Conservation (phyloP, 2,329 filamentous ascomycete genomes). For the Colletotrichum caudatum region DNA sequence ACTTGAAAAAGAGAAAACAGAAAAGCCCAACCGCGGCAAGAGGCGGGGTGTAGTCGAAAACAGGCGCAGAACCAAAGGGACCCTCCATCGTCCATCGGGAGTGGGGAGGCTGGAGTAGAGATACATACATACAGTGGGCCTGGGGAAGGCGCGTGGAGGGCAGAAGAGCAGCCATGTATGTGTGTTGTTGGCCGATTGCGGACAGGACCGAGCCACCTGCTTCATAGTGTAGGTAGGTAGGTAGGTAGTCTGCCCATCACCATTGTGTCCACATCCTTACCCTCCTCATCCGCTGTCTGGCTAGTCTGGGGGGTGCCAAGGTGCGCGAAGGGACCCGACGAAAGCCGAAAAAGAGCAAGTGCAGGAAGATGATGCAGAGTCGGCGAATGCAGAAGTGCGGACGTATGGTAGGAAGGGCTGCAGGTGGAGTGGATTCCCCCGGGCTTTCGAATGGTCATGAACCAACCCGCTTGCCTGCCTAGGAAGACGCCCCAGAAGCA, state of each 20-base stretch:
- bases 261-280: slow-evolving; percentile 11
- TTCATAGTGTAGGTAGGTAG: neutral
- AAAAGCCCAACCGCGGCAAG: neutral
- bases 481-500: slow-evolving; percentile 13
- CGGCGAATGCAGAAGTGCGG: slow-evolving; percentile 15
- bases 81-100: slow-evolving; percentile 11
- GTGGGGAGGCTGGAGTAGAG: slow-evolving; percentile 33
- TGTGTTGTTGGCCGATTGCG: slow-evolving; percentile 18
- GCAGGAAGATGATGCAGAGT: neutral
- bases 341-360: neutral
- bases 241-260: slow-evolving; percentile 4
- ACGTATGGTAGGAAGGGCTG: slow-evolving; percentile 14
- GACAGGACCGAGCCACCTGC: slow-evolving; percentile 3
- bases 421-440: slow-evolving; percentile 22
- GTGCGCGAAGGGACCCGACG: neutral
- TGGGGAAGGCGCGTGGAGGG: slow-evolving; percentile 4
- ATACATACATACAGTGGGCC: neutral
- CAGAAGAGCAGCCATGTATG: neutral
- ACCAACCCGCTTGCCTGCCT: slow-evolving; percentile 26
- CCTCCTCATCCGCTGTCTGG: neutral
- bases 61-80: slow-evolving; percentile 7
- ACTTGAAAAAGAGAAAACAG: slow-evolving; percentile 3
- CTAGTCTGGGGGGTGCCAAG: slow-evolving; percentile 4
- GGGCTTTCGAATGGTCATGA: slow-evolving; percentile 8
- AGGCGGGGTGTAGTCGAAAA: slow-evolving; percentile 23